Base-by-base conservation (phyloP, 768 basidiomycete genomes). In the Nevesoporus exiguus region DNA sequence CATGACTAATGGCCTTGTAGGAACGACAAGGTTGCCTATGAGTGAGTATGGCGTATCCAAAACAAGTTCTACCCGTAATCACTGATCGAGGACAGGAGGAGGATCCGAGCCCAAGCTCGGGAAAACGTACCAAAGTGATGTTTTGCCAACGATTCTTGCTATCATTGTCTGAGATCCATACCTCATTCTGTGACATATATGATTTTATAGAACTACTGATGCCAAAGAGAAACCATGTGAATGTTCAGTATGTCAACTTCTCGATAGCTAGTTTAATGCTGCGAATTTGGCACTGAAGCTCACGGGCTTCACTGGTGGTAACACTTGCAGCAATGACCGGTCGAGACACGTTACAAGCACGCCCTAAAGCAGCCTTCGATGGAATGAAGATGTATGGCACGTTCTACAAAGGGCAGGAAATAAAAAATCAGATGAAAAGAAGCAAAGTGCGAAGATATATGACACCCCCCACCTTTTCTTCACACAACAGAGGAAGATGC, bases 381-480 rank as follows among this genome's bases (percentile, higher is more conserved):
- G 90, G 93, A 44, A 99, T 79, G 73, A 98, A 98, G 65, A 98
- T 79, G 73, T 98, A 99, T 7, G 92, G 90, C 46, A 96, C 94
- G 76, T 96, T 97, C 93, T 92, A 59, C n/a, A 52, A 19, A 44
- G 21, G 11, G 39, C 39, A 25, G 19, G 9, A 49, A 13, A 19
- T 51, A 30, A 61, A 54, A 40, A 10, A n/a, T 31, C 4, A 14
- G 22, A 27, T 30, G 31, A 31, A 17, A 14, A 3, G 22, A 25
- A 15, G 41, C 13, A 3, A 34, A 47, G 29, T 40, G 40, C 46
- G 5, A 41, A 24, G 25, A 52, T 36, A 60, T 74, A 8, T 5
- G n/a, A n/a, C n/a, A n/a, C n/a, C n/a, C n/a, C n/a, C n/a, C 49
- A 88, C 92, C 84, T 99, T 99, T 77, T 99, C 97, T 73, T 99